Percentiles rank a stretch among this genome's conserved stretches.
Conservation (phyloP, 2,329 filamentous ascomycete species). For the Colletotrichum simmondsii region DNA sequence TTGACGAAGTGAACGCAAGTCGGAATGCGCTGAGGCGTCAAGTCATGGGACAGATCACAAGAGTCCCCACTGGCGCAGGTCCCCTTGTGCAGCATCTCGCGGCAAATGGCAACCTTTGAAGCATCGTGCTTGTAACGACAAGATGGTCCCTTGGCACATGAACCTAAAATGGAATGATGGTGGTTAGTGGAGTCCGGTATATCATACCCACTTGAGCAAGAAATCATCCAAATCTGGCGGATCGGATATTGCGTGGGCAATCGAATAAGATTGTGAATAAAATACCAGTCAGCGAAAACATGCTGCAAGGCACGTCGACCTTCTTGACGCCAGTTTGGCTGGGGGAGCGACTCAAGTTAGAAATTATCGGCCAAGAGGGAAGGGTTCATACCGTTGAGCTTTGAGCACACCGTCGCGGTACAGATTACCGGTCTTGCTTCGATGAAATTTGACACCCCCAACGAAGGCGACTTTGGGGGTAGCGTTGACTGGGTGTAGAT, state of each 20-base stretch:
- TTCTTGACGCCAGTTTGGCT: constrained; percentile 72
- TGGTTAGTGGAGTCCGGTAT: constrained; percentile 58
- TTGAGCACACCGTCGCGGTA: constrained; percentile 81
- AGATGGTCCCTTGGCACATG: constrained; percentile 81
- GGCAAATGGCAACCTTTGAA: constrained; percentile 89
- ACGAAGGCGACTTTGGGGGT: constrained; percentile 81
- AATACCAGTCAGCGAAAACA: constrained; percentile 77
- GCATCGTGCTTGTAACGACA: constrained; percentile 89
- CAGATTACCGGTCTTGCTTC: constrained; percentile 89
- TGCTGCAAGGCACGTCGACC: constrained; percentile 78
- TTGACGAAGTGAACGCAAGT: constrained; percentile 90
- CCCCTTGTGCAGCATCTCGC: constrained; percentile 83
- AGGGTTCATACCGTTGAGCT: constrained; percentile 75
- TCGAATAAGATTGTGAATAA: constrained; percentile 52
- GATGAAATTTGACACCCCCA: constrained; percentile 83
- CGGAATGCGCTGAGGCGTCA: constrained; percentile 84
- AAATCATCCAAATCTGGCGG: not conserved
- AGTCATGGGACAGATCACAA: constrained; percentile 92
- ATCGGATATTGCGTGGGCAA: constrained; percentile 4
- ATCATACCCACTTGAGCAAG: constrained; percentile 40
- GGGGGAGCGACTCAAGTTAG: constrained; percentile 47
- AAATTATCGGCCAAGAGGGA: constrained; percentile 37
- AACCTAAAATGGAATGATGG: constrained; percentile 67
- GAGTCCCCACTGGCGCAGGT: constrained; percentile 79
- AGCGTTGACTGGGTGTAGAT: constrained; percentile 68